Conservation (phyloP, 345 rosid species). For the Pugionium dolabratum region DNA sequence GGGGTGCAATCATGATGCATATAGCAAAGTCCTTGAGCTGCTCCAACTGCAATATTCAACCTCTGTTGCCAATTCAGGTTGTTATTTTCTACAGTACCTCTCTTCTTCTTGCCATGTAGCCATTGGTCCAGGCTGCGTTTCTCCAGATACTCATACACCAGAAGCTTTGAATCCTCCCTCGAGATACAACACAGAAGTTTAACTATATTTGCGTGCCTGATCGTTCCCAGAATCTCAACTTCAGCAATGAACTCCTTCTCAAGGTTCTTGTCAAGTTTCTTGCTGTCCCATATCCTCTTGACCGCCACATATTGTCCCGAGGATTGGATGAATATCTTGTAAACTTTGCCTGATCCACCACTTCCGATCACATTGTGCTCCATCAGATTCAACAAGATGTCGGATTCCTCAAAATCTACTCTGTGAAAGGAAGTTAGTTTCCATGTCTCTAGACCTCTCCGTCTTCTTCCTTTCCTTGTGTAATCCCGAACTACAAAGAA, state of each 20-base stretch:
- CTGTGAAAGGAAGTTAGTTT: conserved; percentile 82
- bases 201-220: conserved; percentile 81
- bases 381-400: conserved; percentile 59
- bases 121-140: conserved; percentile 83
- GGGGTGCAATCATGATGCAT: conserved; percentile 86
- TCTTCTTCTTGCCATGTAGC: conserved; percentile 65
- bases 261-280: conserved; percentile 53
- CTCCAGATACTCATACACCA: conserved; percentile 90
- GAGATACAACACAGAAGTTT: conserved; percentile 86
- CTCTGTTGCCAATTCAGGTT: conserved; percentile 67
- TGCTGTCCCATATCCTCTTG: conserved; percentile 71
- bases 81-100: conserved; percentile 16
- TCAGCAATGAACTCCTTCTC: conserved; percentile 45
- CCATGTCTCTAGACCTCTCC: conserved; percentile 53
- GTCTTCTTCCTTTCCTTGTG: conserved; percentile 43
- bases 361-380: conserved; percentile 82
- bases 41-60: conserved; percentile 76
- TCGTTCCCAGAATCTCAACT: conserved; percentile 71
- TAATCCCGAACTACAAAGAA: conserved; percentile 51
- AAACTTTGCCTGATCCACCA: conserved; percentile 92
- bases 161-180: conserved; percentile 77
- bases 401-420: conserved; percentile 61
- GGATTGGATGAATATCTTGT: conserved; percentile 47
- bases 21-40: conserved; percentile 82
- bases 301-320: conserved; percentile 73